A percentile compares a stretch with the other conserved stretches of the same genome.
phyloP scores from a whole-genome alignment of 2,329 filamentous ascomycete species.

The Lasiodiplodia gonubiensis region DNA sequence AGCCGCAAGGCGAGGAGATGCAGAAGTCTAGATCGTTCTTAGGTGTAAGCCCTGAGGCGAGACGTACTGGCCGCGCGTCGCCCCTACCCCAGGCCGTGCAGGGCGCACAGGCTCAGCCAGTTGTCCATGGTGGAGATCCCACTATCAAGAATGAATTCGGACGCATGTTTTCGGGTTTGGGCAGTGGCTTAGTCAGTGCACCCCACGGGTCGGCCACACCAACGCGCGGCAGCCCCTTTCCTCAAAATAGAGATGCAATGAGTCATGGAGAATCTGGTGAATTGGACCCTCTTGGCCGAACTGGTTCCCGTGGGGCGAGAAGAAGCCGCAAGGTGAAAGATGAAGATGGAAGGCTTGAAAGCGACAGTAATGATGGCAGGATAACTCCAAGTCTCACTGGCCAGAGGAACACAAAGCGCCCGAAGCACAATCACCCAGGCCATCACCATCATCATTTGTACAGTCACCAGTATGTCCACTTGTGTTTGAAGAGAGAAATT shows the following conservation, averaged over 20 bases:
- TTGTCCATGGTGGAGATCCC: constrained; percentile 80
- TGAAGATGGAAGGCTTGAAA: constrained; percentile 69
- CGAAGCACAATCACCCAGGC: constrained; percentile 56
- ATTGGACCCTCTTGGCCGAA: constrained; percentile 41
- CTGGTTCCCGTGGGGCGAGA: constrained; percentile 46
- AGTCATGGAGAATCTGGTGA: constrained; percentile 35
- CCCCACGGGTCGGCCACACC: constrained; percentile 62
- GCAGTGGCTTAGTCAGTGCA: constrained; percentile 66
- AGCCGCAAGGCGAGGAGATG: constrained; percentile 58
- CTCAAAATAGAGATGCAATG: constrained; percentile 38
- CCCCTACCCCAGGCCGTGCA: constrained; percentile 93
- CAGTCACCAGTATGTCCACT: constrained; percentile 56
- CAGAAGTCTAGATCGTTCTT: constrained; percentile 71
- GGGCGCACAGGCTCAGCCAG: constrained; percentile 81
- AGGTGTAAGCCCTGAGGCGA: constrained; percentile 74
- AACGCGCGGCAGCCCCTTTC: constrained; percentile 57
- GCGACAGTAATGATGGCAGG: constrained; percentile 69
- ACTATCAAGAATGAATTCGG: constrained; percentile 95
- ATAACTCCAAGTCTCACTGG: constrained; percentile 63
- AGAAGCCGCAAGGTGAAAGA: constrained; percentile 71
- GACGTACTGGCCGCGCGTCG: constrained; percentile 81
- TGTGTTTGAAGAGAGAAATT: not conserved
- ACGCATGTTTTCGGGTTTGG: constrained; percentile 94
- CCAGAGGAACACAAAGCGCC: constrained; percentile 71
- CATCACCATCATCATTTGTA: constrained; percentile 66